These are phyloP conservation scores for Letharia columbiana DNA, from an alignment of 495 filamentous ascomycete species.

Conservation along the genomic window DNA sequence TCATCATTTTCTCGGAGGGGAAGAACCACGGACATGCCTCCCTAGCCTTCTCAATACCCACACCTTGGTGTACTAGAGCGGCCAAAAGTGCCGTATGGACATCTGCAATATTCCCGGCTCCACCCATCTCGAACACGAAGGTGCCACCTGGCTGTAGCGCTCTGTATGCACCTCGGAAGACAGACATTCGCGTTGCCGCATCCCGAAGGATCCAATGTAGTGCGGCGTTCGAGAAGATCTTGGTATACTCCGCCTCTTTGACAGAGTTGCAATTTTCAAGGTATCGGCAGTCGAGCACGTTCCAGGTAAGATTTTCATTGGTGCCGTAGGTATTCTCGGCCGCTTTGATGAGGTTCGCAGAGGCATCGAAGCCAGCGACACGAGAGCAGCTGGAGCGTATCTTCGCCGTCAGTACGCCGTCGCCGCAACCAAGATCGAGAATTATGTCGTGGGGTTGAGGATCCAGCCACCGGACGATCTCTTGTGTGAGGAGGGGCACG, in stretches of 20 bases:
- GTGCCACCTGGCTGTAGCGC: constrained; percentile 48
- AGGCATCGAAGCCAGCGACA: constrained; percentile 59
- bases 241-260: constrained; percentile 43
- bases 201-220: constrained; percentile 67
- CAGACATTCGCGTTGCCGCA: constrained; percentile 29
- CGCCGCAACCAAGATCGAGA: constrained; percentile 70
- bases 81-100: constrained; percentile 49
- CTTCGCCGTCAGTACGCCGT: constrained; percentile 55
- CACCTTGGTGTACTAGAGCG: constrained; percentile 43
- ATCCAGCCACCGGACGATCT: constrained; percentile 56
- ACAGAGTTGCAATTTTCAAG: constrained; percentile 28
- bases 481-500: constrained; percentile 58
- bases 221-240: constrained; percentile 71
- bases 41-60: constrained; percentile 40
- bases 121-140: constrained; percentile 69
- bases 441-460: constrained; percentile 50
- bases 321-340: constrained; percentile 37
- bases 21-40: constrained; percentile 65
- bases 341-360: constrained; percentile 53
- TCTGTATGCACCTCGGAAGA: constrained; percentile 39
- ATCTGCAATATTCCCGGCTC: constrained; percentile 60
- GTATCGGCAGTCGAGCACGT: constrained; percentile 40
- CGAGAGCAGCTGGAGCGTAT: constrained; percentile 39
- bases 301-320: constrained; percentile 30
- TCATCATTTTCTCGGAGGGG: constrained; percentile 52